phyloP scores from a whole-genome alignment of 139 green algal genomes.

The Tetraselmis striata region DNA sequence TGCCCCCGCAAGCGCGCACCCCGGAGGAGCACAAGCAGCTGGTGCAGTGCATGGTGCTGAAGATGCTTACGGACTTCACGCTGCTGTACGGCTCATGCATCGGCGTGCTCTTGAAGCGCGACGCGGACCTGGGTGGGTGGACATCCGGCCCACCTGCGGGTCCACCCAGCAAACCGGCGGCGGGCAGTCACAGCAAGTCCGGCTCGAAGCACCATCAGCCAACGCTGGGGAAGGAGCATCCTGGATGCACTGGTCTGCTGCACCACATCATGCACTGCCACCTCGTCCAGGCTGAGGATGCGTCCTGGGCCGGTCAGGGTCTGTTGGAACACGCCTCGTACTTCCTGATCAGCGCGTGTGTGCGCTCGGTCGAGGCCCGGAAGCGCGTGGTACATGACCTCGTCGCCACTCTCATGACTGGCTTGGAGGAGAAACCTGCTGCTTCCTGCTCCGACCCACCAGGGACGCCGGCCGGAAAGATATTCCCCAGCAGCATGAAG shows the following conservation, averaged over 20 bases:
- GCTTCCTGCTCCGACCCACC: not conserved
- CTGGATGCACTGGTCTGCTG: slow-evolving; percentile 26
- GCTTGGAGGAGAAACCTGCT: not conserved
- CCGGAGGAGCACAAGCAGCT: slow-evolving; percentile 17
- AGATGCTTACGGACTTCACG: slow-evolving; percentile 76
- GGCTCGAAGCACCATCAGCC: not conserved
- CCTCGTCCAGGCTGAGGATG: slow-evolving; percentile 32
- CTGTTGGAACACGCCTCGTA: slow-evolving; percentile 29
- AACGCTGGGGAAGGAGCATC: not conserved
- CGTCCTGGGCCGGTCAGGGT: slow-evolving; percentile 10
- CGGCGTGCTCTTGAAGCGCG: slow-evolving; percentile 69
- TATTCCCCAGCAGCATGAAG: slow-evolving; percentile 7
- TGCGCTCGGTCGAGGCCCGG: slow-evolving; percentile 73
- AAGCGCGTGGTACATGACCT: slow-evolving; percentile 69
- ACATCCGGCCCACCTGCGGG: not conserved
- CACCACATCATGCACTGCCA: slow-evolving; percentile 61
- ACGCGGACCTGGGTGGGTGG: slow-evolving; percentile 46
- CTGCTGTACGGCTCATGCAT: slow-evolving; percentile 68
- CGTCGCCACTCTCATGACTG: slow-evolving; percentile 34
- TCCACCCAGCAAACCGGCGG: not conserved
- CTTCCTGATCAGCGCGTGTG: slow-evolving; percentile 58
- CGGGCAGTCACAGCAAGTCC: not conserved
- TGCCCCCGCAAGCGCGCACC: slow-evolving; percentile 2
- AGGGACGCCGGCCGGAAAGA: too few relatives aligned
- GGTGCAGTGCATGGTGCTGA: slow-evolving; percentile 60